phyloP scores from a whole-genome alignment of 495 filamentous ascomycete species.

The Trichoderma erinaceum region DNA sequence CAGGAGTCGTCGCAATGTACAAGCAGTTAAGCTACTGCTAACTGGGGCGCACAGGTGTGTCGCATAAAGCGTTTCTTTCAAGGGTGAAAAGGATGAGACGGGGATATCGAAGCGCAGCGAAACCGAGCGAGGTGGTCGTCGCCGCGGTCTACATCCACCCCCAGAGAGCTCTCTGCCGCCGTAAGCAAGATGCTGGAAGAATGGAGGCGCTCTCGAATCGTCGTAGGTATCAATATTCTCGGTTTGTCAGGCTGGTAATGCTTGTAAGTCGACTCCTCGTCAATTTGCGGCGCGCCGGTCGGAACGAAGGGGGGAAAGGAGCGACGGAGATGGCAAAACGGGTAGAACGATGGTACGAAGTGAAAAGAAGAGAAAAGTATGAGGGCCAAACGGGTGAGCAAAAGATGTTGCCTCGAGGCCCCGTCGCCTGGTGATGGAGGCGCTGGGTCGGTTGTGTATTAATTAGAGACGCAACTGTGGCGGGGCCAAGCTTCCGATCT shows the following conservation, averaged over 20 bases:
- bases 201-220: neutral
- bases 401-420: conserved; percentile 9
- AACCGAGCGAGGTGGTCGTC: neutral
- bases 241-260: neutral
- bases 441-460: conserved; percentile 5
- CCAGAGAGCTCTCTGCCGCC: neutral
- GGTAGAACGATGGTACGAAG: neutral
- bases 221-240: neutral
- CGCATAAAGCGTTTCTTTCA: neutral
- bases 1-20: neutral
- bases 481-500: conserved; percentile 13
- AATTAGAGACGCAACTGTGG: conserved; percentile 12
- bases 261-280: neutral
- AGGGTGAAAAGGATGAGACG: neutral
- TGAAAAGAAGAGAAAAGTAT: neutral
- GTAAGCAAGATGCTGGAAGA: neutral
- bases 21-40: neutral
- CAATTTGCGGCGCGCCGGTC: neutral
- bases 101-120: neutral
- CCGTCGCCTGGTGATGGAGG: conserved; percentile 9
- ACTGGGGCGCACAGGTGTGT: too few species aligned
- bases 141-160: neutral
- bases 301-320: neutral
- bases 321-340: neutral
- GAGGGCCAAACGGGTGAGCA: conserved; percentile 9